Conservation (phyloP, 768 basidiomycete species). For the Inosperma sp. region DNA sequence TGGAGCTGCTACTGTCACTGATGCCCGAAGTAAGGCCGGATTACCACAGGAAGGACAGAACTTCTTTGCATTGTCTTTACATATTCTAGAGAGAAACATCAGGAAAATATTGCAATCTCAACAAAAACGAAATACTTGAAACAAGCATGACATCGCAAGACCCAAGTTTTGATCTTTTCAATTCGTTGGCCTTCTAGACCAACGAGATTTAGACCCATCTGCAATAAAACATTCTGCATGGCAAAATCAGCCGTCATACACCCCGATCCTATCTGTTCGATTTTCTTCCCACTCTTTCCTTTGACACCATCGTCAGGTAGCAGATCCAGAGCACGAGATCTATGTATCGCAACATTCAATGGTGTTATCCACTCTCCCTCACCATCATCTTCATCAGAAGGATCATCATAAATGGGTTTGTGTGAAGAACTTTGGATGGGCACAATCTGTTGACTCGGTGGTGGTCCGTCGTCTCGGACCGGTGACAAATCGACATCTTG, state of each 20-base stretch:
- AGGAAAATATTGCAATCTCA: slow-evolving; percentile 1
- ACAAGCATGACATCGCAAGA: slow-evolving; percentile 94
- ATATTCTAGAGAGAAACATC: slow-evolving; percentile 54
- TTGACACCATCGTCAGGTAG: slow-evolving; percentile 53
- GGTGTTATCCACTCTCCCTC: slow-evolving; percentile 98
- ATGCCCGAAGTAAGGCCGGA: slow-evolving; percentile 82
- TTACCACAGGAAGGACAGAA: slow-evolving; percentile 99
- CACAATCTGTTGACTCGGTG: too few species aligned
- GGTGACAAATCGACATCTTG: slow-evolving; percentile 9
- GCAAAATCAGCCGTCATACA: slow-evolving; percentile 99
- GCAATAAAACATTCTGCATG: slow-evolving; percentile 95
- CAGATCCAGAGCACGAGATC: slow-evolving; percentile 81
- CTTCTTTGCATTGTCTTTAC: slow-evolving; percentile 90
- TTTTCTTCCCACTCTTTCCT: slow-evolving; percentile 36
- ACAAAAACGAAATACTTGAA: slow-evolving; percentile 79
- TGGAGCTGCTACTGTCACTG: slow-evolving; percentile 77
- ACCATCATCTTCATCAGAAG: slow-evolving; percentile 73
- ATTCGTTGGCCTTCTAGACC: slow-evolving; percentile 89
- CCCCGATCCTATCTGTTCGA: slow-evolving; percentile 55
- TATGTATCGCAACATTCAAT: slow-evolving; percentile 76
- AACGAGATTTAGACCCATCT: slow-evolving; percentile 89
- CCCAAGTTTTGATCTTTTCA: slow-evolving; percentile 90
- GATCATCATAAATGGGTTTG: slow-evolving; percentile 63
- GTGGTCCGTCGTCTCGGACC: slow-evolving; percentile 5
- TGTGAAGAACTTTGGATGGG: slow-evolving; percentile 11